These are phyloP conservation scores for Suillus lakei DNA, from an alignment of 768 basidiomycete genomes.

Conservation along the genomic window DNA sequence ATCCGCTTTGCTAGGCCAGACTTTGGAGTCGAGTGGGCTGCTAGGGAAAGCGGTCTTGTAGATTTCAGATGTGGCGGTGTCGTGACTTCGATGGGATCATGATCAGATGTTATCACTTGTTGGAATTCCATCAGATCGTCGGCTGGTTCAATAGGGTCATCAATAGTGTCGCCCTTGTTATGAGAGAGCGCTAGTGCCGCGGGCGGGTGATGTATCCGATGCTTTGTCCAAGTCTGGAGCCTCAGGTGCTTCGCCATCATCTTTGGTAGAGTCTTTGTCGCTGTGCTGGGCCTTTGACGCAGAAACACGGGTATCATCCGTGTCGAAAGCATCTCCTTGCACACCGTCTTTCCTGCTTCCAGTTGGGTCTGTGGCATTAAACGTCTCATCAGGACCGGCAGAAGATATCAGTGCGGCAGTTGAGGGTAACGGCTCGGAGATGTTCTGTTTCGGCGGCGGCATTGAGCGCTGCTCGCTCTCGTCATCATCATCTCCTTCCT, in stretches of 20 bases:
- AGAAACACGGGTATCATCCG: neutral
- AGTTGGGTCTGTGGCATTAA: neutral
- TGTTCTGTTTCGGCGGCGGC: neutral
- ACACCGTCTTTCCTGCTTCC: neutral
- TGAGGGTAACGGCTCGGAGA: neutral
- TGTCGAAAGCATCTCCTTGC: neutral
- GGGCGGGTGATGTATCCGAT: neutral
- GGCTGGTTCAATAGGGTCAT: constrained; percentile 51
- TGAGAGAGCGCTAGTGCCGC: neutral
- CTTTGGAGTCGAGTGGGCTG: constrained; percentile 27
- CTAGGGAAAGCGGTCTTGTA: constrained; percentile 5
- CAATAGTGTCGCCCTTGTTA: neutral
- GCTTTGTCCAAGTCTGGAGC: neutral
- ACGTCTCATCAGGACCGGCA: neutral
- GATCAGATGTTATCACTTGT: constrained; percentile 13
- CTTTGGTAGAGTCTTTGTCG: neutral
- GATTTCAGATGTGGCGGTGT: constrained; percentile 10
- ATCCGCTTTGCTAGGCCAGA: constrained; percentile 45
- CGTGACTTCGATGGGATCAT: constrained; percentile 37
- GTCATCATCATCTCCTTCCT: constrained; percentile 34
- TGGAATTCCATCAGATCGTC: constrained; percentile 37
- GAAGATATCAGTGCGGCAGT: too few relatives aligned
- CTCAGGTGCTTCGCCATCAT: neutral
- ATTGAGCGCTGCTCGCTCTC: neutral
- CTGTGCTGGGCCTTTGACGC: neutral